A percentile compares a stretch with the other conserved stretches of the same genome.
Evolutionary conservation across 208 protist species (phyloP).

Genomic region (Naegleria lovaniensis): DNA sequence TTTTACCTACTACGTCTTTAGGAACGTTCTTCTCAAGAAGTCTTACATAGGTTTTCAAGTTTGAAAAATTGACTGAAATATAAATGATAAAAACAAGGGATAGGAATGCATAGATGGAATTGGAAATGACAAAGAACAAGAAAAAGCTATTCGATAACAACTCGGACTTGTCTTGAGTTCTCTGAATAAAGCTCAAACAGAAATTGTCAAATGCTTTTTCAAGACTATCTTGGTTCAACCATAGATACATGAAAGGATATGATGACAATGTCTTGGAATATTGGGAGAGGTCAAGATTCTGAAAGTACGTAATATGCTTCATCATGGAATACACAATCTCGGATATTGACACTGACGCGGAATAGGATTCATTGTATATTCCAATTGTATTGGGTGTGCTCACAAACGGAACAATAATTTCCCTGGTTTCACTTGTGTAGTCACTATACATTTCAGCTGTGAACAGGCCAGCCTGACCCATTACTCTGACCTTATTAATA

Average conservation of each 20-base stretch:
- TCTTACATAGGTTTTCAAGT: neutral
- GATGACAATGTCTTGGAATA: neutral
- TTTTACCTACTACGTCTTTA: neutral
- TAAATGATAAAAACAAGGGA: neutral
- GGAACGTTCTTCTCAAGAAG: neutral
- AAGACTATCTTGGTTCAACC: neutral
- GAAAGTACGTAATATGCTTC: neutral
- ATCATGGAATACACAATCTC: neutral
- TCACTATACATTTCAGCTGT: neutral
- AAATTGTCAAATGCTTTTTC: neutral
- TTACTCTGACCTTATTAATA: neutral
- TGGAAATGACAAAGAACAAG: neutral
- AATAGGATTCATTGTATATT: neutral
- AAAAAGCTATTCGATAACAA: neutral
- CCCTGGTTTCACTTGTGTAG: neutral
- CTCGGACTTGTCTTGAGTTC: neutral
- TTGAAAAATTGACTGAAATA: neutral
- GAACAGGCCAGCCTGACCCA: neutral
- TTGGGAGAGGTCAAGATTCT: neutral
- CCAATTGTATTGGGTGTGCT: neutral
- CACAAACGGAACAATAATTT: neutral
- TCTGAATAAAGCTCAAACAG: neutral
- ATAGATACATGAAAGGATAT: neutral
- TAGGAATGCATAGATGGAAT: neutral
- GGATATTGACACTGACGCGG: neutral